Evolutionary conservation across 2,329 filamentous ascomycete genomes (phyloP).

Genomic region (Didymella pomorum): DNA sequence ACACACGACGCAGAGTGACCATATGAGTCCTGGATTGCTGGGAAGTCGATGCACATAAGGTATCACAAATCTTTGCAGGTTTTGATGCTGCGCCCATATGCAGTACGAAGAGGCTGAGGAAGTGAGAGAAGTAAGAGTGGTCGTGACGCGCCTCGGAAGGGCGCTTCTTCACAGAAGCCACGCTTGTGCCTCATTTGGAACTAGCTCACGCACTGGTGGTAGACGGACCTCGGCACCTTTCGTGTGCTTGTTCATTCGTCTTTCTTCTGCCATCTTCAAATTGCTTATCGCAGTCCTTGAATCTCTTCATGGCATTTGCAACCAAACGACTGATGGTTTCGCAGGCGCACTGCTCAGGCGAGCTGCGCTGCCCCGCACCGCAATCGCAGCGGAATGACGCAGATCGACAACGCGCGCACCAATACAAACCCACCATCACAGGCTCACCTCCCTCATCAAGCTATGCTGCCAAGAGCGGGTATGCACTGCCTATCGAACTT

Average conservation of each 20-base stretch:
- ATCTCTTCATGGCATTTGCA: background rate
- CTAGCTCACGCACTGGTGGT: background rate
- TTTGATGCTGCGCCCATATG: background rate
- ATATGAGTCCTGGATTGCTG: too few relatives aligned
- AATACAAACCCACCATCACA: background rate
- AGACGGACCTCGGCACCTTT: background rate
- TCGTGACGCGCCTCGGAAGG: background rate
- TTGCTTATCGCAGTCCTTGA: background rate
- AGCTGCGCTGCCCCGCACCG: background rate
- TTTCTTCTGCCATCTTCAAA: background rate
- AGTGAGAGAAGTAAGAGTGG: background rate
- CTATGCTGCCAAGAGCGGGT: slow-evolving; percentile 1
- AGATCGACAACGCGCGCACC: slow-evolving; percentile 20
- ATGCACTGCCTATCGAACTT: background rate
- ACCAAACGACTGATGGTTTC: background rate
- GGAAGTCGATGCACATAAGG: too few relatives aligned
- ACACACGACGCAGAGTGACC: too few relatives aligned
- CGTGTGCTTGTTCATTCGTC: background rate
- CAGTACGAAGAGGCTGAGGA: background rate
- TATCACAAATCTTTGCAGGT: too few relatives aligned
- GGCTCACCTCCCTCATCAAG: slow-evolving; percentile 1
- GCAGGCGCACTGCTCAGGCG: background rate
- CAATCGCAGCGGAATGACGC: slow-evolving; percentile 8
- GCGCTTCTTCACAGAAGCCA: background rate
- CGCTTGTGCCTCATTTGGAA: background rate